Evolutionary conservation across 345 rosid species (phyloP).

Genomic region (Pugionium dolabratum): DNA sequence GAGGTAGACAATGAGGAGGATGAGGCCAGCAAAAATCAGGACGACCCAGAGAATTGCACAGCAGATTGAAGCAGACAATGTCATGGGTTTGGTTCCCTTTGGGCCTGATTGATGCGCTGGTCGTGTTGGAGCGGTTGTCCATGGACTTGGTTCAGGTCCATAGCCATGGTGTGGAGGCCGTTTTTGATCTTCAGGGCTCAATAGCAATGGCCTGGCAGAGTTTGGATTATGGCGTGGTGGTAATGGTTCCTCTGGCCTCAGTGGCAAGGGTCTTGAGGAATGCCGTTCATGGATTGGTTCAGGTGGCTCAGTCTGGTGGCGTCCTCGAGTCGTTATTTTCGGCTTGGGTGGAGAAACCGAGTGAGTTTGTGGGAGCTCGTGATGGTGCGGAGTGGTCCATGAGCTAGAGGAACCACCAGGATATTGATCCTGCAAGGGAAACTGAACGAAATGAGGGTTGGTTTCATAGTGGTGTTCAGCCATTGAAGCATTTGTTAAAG

Average conservation of each 20-base stretch:
- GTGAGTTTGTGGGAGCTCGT: constrained; percentile 28
- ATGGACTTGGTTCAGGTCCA: constrained; percentile 31
- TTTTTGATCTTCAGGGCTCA: constrained; percentile 34
- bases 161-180: constrained; percentile 15
- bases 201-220: constrained; percentile 18
- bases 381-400: constrained; percentile 24
- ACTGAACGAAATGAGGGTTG: constrained; percentile 59
- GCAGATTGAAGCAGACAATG: constrained; percentile 54
- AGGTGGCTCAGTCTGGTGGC: constrained; percentile 30
- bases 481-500: constrained; percentile 38
- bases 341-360: constrained; percentile 23
- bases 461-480: constrained; percentile 46
- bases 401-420: constrained; percentile 34
- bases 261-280: constrained; percentile 41
- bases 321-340: constrained; percentile 39
- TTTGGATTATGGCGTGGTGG: constrained; percentile 34
- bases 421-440: constrained; percentile 37
- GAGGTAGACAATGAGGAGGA: constrained; percentile 70
- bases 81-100: constrained; percentile 41
- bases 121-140: constrained; percentile 32
- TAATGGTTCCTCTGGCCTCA: constrained; percentile 36
- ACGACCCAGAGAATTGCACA: constrained; percentile 63
- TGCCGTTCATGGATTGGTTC: constrained; percentile 26
- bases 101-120: constrained; percentile 30
- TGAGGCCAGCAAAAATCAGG: constrained; percentile 60